Conservation (phyloP, 75 land plant species). For the Isoetes taiwanensis region DNA sequence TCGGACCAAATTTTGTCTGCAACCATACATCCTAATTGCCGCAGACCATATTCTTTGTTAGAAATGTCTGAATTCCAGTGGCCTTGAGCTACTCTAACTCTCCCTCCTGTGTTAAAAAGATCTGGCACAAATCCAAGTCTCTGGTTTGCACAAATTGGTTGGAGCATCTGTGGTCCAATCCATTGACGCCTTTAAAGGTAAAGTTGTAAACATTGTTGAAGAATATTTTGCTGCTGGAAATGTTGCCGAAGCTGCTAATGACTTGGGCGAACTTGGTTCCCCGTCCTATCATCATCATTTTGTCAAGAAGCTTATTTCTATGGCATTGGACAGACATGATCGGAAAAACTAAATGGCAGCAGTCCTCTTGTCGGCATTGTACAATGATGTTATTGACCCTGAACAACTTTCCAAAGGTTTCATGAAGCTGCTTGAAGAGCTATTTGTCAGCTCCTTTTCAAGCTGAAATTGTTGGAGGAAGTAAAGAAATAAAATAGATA, state of each 20-base stretch:
- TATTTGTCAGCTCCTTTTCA: conserved; percentile 53
- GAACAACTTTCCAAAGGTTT: conserved; percentile 46
- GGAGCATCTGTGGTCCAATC: conserved; percentile 11
- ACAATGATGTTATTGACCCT: conserved; percentile 46
- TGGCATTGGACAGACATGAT: conserved; percentile 67
- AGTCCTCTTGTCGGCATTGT: conserved; percentile 46
- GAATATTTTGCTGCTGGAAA: conserved; percentile 53
- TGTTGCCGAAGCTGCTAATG: conserved; percentile 31
- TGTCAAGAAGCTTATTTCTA: conserved; percentile 60
- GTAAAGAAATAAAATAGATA: conserved; percentile 36
- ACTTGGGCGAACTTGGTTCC: conserved; percentile 36
- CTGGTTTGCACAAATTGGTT: conserved; percentile 24
- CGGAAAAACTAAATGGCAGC: conserved; percentile 70
- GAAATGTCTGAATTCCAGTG: too few species aligned
- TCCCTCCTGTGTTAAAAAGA: too few species aligned
- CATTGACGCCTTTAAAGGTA: conserved; percentile 37
- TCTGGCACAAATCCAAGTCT: too few species aligned
- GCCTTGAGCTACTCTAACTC: too few species aligned
- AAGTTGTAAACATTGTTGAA: conserved; percentile 37
- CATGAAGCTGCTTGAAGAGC: conserved; percentile 41
- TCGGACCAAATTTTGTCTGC: too few species aligned
- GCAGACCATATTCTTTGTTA: too few species aligned
- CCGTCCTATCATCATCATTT: conserved; percentile 44
- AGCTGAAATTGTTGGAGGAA: conserved; percentile 46
- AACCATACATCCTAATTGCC: too few species aligned